phyloP scores from a whole-genome alignment of 305 asterid genomes.

The Stenogyne calaminthoides region DNA sequence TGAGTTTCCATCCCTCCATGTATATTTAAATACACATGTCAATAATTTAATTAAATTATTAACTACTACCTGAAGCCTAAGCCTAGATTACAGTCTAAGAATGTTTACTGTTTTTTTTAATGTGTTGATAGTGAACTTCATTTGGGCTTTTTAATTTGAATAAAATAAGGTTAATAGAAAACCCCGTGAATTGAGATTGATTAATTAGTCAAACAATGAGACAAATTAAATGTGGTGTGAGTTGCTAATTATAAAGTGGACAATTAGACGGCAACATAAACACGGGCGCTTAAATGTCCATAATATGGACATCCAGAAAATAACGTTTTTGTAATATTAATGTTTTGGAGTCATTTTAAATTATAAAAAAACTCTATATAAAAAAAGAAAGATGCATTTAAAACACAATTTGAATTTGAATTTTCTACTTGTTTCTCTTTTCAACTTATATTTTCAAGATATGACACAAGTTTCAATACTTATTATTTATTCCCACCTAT shows the following conservation, averaged over 20 bases:
- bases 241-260: slow-evolving; percentile 53
- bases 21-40: slow-evolving; percentile 34
- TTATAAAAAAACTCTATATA: too few species aligned
- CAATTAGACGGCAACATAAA: slow-evolving; percentile 74
- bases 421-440: too few species aligned
- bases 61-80: slow-evolving; percentile 35
- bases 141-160: neutral
- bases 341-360: too few species aligned
- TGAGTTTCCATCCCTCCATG: slow-evolving; percentile 29
- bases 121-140: slow-evolving; percentile 37
- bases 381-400: too few species aligned
- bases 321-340: too few species aligned
- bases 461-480: too few species aligned
- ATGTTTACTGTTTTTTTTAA: slow-evolving; percentile 29
- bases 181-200: slow-evolving; percentile 51
- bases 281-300: too few species aligned
- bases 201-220: slow-evolving; percentile 45
- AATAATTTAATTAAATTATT: slow-evolving; percentile 30
- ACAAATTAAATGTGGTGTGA: slow-evolving; percentile 61
- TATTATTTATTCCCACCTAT: too few species aligned
- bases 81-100: slow-evolving; percentile 46
- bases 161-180: slow-evolving; percentile 23
- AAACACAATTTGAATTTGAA: too few species aligned
- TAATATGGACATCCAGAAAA: too few species aligned
- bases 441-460: too few species aligned